Evolutionary conservation across 768 basidiomycete species (phyloP), one percentile per base, ranked within the genome.

Genomic region (Rubroboletus satanas): DNA sequence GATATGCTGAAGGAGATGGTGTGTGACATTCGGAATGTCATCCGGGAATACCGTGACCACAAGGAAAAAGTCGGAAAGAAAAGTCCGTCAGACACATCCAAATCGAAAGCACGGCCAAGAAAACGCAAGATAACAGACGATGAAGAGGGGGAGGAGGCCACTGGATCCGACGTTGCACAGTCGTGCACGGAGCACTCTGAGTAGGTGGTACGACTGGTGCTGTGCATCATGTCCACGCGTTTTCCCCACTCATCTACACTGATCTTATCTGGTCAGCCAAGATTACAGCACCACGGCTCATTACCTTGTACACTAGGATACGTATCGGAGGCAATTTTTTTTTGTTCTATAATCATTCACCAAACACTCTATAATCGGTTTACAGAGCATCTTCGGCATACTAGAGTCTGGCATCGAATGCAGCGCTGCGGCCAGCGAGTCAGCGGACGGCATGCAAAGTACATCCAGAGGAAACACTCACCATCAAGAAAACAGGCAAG

Each of bases 401-500:
- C 64, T 1, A 70, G 41, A 21, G 47, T 31, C 52, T 70, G 69
- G 44, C 66, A 69, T 32, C 45, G 18, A 1, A 11, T 36, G 41
- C 69, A 71, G 7, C 66, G 56, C 67, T 69, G 29, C 7, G n/a
- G 38, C 11, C 49, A 18, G 47, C 9, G 7, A 26, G 54, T 66
- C 39, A 52, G 50, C 11, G 29, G 8, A 15, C 9, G 1, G 1
- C 5, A n/a, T 31, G 1, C 15, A 10, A 14, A 5, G 15, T 4
- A 46, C 2, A 31, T 33, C 17, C 8, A 29, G n/a, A 26, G 2
- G 18, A 29, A 26, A 11, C 12, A 62, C 79, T 56, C 53, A 84
- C 84, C 72, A 80, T 66, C 44, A 85, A 63, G 64, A 66, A 86
- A 2, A 64, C 17, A 1, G 62, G 67, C 31, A 84, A 65, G 53